Evolutionary conservation across 805 yeast species (phyloP), one percentile per base, ranked within the genome.

Genomic region (Isabelozyma heimii): DNA sequence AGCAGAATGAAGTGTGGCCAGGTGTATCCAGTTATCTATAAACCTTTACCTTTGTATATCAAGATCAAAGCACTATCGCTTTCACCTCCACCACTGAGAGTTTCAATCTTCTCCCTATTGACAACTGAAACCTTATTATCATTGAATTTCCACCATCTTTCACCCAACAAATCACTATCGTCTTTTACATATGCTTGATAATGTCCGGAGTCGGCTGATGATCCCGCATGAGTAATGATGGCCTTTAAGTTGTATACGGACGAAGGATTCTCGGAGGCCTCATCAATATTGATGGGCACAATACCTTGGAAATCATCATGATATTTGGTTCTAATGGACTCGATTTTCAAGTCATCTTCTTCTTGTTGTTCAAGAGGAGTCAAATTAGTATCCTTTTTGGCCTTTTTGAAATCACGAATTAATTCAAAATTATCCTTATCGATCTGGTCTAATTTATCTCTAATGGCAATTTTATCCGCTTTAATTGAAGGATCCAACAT

Each of bases 161-260:
- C 84, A 30, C 88, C 91, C 17, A 72, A 77, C 45, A 75, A 61
- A 60, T 85, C 90, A 15, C 68, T 69, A 33, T 76, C 81, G 66
- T 91, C 94, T 59, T 81, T 84, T 13, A 87, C 85, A 70, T 89
- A 94, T 27, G 92, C 84, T 70, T 91, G 97, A 69, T 94, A 94
- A 69, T 94, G 99, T 14, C 99, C 99, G 27, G 97, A 87, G 66
- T 94, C 98, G 0, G 98, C 97, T 41, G 91, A 84, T 7, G 97
- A 84, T 44, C 99, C 99, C 62, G 86, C 87, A 70, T 94, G 99
- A 1, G 98, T 90, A 51, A 94, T 82, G 20, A 94, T 81, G 1
- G 96, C 90, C 37, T 76, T 73, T 55, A 94, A 79, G 55, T 90
- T 91, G 63, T 94, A 94, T 37, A 94, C 81, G 1, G 94, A 89